These are phyloP conservation scores for Pelargonium myrrhifolium DNA, from an alignment of 441 rosid species.

Conservation along the genomic window DNA sequence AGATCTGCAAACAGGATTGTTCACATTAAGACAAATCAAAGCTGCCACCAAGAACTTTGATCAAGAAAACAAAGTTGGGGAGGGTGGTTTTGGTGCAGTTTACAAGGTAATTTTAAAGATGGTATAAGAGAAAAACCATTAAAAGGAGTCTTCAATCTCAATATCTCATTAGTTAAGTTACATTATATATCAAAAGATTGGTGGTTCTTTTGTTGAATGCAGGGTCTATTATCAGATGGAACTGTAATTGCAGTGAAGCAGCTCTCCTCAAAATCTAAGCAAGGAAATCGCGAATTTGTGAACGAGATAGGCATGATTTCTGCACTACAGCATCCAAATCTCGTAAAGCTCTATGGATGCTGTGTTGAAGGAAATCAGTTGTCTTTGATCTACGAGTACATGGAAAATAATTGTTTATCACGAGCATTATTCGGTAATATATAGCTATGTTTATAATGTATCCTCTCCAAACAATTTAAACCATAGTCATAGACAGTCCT, in stretches of 20 bases:
- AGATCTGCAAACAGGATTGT: slow-evolving; percentile 67
- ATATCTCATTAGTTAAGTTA: not conserved
- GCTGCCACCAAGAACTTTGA: slow-evolving; percentile 76
- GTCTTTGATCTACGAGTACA: slow-evolving; percentile 58
- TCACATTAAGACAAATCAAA: slow-evolving; percentile 59
- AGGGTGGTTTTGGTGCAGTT: slow-evolving; percentile 85
- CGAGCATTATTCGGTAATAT: slow-evolving; percentile 63
- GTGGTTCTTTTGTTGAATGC: slow-evolving; percentile 18
- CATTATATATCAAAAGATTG: slow-evolving; percentile 1
- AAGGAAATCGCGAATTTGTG: slow-evolving; percentile 57
- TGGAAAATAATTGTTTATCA: slow-evolving; percentile 71
- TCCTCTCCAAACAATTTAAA: not conserved
- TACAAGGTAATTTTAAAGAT: slow-evolving; percentile 38
- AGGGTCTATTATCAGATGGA: slow-evolving; percentile 65
- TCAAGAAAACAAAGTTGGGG: slow-evolving; percentile 56
- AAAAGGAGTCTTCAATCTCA: not conserved
- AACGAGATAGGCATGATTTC: slow-evolving; percentile 87
- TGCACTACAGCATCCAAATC: slow-evolving; percentile 83
- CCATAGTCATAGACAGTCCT: not conserved
- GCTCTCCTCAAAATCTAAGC: slow-evolving; percentile 64
- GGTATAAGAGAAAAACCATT: not conserved
- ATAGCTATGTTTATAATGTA: not conserved
- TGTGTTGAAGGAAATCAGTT: slow-evolving; percentile 76
- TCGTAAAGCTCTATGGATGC: slow-evolving; percentile 76
- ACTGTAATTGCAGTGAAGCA: slow-evolving; percentile 67